Percentiles rank a stretch among this genome's conserved stretches.
Evolutionary conservation across 2,329 filamentous ascomycete species (phyloP).

Genomic region (Fusarium continuum): DNA sequence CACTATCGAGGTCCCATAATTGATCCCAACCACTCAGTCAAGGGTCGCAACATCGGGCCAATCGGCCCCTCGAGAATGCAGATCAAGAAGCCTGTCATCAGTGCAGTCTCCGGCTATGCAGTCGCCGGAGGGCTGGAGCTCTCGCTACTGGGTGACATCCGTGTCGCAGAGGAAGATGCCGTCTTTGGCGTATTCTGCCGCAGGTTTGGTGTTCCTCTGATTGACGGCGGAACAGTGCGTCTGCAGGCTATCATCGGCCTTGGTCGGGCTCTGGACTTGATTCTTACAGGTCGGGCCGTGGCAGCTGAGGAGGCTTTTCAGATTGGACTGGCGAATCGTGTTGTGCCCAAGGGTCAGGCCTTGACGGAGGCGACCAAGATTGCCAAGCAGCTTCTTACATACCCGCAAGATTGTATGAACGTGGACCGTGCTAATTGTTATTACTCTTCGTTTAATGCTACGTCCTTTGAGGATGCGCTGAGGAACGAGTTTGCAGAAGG

Average conservation of each 20-base stretch:
- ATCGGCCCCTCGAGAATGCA: conserved; percentile 7
- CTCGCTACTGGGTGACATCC: conserved; percentile 12
- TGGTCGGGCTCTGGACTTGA: conserved; percentile 12
- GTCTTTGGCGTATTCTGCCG: conserved; percentile 11
- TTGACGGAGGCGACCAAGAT: conserved; percentile 14
- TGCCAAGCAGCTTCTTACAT: conserved; percentile 5
- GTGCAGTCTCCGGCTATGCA: conserved; percentile 3
- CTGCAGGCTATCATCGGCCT: conserved; percentile 14
- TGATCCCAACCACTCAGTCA: neutral
- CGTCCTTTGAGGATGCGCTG: conserved; percentile 3
- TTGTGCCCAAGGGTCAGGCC: conserved; percentile 3
- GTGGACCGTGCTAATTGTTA: conserved; percentile 1
- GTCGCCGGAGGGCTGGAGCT: conserved; percentile 6
- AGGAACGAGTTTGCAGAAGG: conserved; percentile 21
- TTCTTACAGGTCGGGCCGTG: conserved; percentile 1
- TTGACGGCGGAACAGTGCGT: conserved; percentile 11
- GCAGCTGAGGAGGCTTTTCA: conserved; percentile 13
- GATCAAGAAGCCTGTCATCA: conserved; percentile 10
- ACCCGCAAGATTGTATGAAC: conserved; percentile 16
- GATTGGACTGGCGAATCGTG: conserved; percentile 7
- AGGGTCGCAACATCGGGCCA: neutral
- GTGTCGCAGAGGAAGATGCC: neutral
- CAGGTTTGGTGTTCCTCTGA: conserved; percentile 16
- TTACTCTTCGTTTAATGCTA: conserved; percentile 1
- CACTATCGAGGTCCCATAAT: neutral